Base-by-base conservation (phyloP, 1,139 yeast genomes). In the Wickerhamomyces sp. region DNA sequence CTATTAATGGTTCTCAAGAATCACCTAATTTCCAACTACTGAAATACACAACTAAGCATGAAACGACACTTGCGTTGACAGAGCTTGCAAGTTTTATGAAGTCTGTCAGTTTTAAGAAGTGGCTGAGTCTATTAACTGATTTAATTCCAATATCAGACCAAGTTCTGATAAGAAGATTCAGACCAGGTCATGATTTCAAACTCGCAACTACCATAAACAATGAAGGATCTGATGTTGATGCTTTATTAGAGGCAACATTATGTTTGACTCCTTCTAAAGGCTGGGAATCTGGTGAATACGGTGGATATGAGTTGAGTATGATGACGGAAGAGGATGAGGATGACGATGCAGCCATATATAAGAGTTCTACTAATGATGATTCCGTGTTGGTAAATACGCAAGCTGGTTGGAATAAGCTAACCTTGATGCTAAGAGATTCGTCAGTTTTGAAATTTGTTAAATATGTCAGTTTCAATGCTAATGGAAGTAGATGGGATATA, bases 251-350 rank as follows among this genome's bases (percentile, higher is more conserved):
- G 46, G 94, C 90, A 4, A 85, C 95, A 0, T 61, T 89, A 41
- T 77, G 80, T 40, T 60, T 88, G 41, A 90, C 96, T 0, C 95
- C 95, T 2, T 78, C 87, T 3, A 71, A 71, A 49, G 86, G 84
- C 42, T 87, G 96, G 96, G 87, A 78, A 44, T 73, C 76, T 39
- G 97, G 96, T 15, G 96, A 87, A 52, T 68, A 71, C 42, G 99
- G 99, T 28, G 99, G 97, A 1, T 94, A 94, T 62, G 97, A 92
- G 54, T 68, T 94, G 39, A 84, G 94, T 55, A 85, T 94, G 94
- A 73, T 78, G 13, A 67, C 75, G 41, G 78, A 76, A 32, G 72
- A 68, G 12, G 72, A 65, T 3, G 69, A 65, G 4, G 77, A 69
- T 19, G 74, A 69, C 25, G 74, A 62, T 28, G 67, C 77, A 5